Evolutionary conservation across 1,284 basidiomycete genomes (phyloP), one percentile per base, ranked within the genome.

Genomic region (Caloboletus inedulis): DNA sequence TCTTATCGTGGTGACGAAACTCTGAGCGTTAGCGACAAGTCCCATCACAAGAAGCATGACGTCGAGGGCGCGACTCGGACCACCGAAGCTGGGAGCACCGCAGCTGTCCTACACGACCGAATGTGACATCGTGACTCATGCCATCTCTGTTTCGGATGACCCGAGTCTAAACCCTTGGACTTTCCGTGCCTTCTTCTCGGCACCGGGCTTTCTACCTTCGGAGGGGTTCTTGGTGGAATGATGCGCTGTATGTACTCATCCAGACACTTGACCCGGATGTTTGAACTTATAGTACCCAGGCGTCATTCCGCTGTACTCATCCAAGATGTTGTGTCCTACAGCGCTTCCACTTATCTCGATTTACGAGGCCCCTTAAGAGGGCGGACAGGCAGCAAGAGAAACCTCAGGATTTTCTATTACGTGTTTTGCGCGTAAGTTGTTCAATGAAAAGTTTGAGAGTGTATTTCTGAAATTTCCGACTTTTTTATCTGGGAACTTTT

Each of bases 251-350:
- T 19, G 43, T 42, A 6, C 12, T 23, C 14, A 10, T 21, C 3
- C 16, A 33, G 16, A 34, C 2, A 18, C 14, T 31, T 35, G 25
- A 41, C 3, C 3, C 9, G 4, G 33, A 36, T 18, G 10, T 29
- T 21, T 19, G 18, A n/a, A 33, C 41, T 56, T 9, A 43, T 35
- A 19, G 10, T 5, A 21, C 69, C 59, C 50, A 13, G 57, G 16
- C 58, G 71, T 62, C 7, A 69, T 84, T 41, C 69, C 86, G 19
- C 72, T 87, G 9, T 84, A 84, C 61, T 85, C 85, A 0, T 85
- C 85, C 14, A 82, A 84, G 60, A 82, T 82, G 62, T 69, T 84
- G 45, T 84, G 81, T 53, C 82, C 81, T 4, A 68, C 64, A 3
- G 73, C 81, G 29, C 72, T 84, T 43, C 80, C 82, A 0, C 69